Evolutionary conservation across 192 early-diverging fungal species (phyloP), one percentile per base, ranked within the genome.

Genomic region (Mortierella antarctica): DNA sequence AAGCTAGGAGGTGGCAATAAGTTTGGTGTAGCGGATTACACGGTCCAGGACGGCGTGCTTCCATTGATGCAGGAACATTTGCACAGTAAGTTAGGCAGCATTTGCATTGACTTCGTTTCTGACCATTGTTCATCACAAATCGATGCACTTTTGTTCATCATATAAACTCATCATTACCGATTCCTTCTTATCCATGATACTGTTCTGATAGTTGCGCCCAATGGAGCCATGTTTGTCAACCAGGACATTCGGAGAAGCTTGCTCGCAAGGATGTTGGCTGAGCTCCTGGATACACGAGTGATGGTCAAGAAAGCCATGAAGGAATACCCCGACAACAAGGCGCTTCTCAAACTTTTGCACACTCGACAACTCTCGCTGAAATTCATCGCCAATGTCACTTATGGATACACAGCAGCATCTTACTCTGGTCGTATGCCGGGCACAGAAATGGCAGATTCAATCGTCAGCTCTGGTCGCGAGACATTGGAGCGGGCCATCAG

Each of bases 351-450:
- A 51, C 88, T 93, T 13, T 76, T 98, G 57, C 92, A 97, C 56
- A 89, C 93, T 4, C 87, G 93, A 40, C 97, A 98, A 74, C 83
- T 99, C 5, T 90, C 91, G 1, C 83, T 99, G 39, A 99, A 99
- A 74, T 88, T 96, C 14, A 86, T 97, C 44, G 95, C 96, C 39
- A 99, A 99, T 68, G 96, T 96, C 14, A 97, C 95, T 1, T 97
- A 96, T 68, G 96, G 95, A 7, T 98, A 95, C 73, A 88, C 92
- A 0, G 90, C 91, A 1, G 95, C 95, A 0, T 89, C 89, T 23
- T 96, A 88, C 82, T 95, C 95, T 1, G 96, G 96, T 0, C 85
- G 95, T 2, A 97, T 97, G 96, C 97, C 97, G 2, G 93, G 91
- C 50, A 86, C 88, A 2, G 96, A 96, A 21, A 92, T 98, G 68